Percentiles rank a stretch among this genome's conserved stretches.
These are phyloP conservation scores for Blastobotrys ciferrii DNA, from an alignment of 1,139 yeast genomes.

Conservation along the genomic window DNA sequence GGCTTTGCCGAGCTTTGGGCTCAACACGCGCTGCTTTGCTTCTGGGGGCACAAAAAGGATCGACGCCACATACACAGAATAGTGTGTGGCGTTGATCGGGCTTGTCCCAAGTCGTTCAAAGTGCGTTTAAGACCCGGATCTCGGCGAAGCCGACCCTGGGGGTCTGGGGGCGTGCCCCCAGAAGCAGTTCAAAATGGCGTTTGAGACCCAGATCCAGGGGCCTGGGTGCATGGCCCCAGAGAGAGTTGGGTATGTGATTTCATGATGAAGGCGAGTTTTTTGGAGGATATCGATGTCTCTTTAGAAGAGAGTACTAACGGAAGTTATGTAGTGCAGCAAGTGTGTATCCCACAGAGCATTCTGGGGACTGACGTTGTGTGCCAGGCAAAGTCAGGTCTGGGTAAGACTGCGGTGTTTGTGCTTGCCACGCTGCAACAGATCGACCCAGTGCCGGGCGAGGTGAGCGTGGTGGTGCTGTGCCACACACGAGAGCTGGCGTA, in stretches of 20 bases:
- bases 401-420: conserved; percentile 98
- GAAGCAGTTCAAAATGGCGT: no score
- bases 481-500: conserved; percentile 98
- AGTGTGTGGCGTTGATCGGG: no score
- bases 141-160: no score
- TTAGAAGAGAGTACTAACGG: conserved; percentile 17
- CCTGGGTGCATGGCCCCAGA: no score
- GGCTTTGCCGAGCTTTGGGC: no score
- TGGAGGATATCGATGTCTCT: background rate
- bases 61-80: no score
- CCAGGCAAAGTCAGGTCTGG: conserved; percentile 99
- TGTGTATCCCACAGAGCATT: conserved; percentile 96
- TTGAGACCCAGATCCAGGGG: no score
- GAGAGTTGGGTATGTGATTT: background rate
- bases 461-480: conserved; percentile 89
- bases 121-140: no score
- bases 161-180: no score
- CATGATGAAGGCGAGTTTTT: background rate
- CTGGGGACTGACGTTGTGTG: conserved; percentile 97
- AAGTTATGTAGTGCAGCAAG: conserved; percentile 75
- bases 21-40: no score
- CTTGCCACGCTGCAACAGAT: conserved; percentile 94
- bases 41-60: no score
- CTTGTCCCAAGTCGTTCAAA: no score
- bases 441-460: conserved; percentile 97